Base-by-base conservation (phyloP, 2,329 filamentous ascomycete species). In the Colletotrichum sp. region DNA sequence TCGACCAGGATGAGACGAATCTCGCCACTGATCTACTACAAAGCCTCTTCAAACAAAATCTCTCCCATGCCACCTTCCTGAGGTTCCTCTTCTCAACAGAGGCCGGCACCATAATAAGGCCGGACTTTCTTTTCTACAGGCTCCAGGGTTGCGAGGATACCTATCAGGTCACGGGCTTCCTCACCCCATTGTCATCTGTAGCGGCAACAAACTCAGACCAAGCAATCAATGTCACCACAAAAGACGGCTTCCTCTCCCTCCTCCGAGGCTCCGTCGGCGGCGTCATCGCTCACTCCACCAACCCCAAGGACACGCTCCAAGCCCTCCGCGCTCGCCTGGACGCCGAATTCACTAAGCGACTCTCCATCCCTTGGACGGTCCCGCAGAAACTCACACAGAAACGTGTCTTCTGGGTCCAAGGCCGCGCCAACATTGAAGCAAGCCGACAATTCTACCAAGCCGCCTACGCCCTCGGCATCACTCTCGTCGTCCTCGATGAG, bases 401-500 rank as follows among this genome's bases (percentile, higher is more conserved):
- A 2, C 65, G 64, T 5, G 66, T 73, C 2, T 73, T 73, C 44
- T 73, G 71, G 71, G 55, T 73, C 2, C 71, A 73, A 44, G 71
- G 71, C 11, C 71, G 71, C 15, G 71, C 44, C 30, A 52, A 73
- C 13, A 57, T 69, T 3, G 71, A 73, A 11, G 44, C 71, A 22
- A 73, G 71, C 52, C 27, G 12, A 3, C 52, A 57, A 4, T 57
- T 36, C 7, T 69, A 69, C 25, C 16, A 70, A 27, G 68, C 68
- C 6, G 68, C 68, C 15, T 6, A 7, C 4, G 83, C 84, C 3
- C 79, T 87, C 4, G 84, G 84, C 5, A 83, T 87, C 44, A 77
- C 78, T 0, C 61, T 87, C 2, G 81, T 87, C 30, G 79, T 87
- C 8, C 44, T 86, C 16, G 86, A 86, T 71, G 72, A 80, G 16